Percentiles rank a stretch among this genome's conserved stretches.
These are phyloP conservation scores for Paramecium biaurelia DNA, from an alignment of 73 alveolate genomes.

Conservation along the genomic window DNA sequence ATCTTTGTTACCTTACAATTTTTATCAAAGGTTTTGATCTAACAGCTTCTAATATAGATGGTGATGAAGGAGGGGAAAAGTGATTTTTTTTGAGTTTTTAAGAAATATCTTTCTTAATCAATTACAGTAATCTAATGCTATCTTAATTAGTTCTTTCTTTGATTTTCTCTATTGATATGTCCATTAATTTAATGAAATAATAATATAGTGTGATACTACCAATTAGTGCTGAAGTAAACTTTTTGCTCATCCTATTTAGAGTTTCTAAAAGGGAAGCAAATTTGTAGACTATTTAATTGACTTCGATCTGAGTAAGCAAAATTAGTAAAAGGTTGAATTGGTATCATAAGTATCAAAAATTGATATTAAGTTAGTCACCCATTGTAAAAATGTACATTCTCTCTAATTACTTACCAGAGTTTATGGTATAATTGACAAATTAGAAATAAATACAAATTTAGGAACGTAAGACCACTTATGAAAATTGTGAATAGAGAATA, in stretches of 20 bases:
- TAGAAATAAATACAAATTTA: background rate
- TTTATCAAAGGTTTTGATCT: background rate
- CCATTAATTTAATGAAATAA: constrained; percentile 30
- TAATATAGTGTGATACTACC: constrained; percentile 31
- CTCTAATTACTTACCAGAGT: constrained; percentile 22
- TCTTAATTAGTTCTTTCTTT: background rate
- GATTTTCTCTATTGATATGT: background rate
- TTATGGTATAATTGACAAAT: background rate
- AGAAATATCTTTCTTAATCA: background rate
- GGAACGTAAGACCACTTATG: background rate
- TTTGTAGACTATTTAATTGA: constrained; percentile 43
- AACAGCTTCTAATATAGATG: background rate
- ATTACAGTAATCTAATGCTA: background rate
- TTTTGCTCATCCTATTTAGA: background rate
- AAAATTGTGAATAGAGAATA: background rate
- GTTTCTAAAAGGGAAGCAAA: background rate
- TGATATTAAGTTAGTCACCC: background rate
- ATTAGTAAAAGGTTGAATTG: constrained; percentile 9
- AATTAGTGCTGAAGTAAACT: constrained; percentile 42
- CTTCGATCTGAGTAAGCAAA: constrained; percentile 44
- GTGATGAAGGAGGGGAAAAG: background rate
- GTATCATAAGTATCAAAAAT: background rate
- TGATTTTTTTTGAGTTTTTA: background rate
- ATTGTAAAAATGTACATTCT: background rate
- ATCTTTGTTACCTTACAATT: background rate